A percentile compares a stretch with the other conserved stretches of the same genome.
These are phyloP conservation scores for Botrytis hyacinthi DNA, from an alignment of 2,329 filamentous ascomycete species.

Conservation along the genomic window DNA sequence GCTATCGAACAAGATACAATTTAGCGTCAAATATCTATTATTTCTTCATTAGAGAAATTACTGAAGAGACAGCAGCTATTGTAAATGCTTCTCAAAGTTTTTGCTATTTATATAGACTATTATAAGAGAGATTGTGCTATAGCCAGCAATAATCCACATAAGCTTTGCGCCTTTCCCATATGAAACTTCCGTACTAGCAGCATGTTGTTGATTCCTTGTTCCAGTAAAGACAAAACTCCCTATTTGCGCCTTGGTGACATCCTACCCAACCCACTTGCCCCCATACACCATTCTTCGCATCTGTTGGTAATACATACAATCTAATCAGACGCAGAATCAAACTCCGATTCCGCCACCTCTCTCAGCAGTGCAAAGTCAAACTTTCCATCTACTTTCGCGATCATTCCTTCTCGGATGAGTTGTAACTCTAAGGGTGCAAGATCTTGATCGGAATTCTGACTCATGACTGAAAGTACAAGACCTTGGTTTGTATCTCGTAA, in stretches of 20 bases:
- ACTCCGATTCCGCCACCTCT: constrained; percentile 35
- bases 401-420: constrained; percentile 35
- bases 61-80: too few species aligned
- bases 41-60: not conserved
- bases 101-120: not conserved
- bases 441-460: constrained; percentile 34
- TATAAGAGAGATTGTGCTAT: not conserved
- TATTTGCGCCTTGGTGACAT: not conserved
- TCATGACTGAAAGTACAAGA: constrained; percentile 38
- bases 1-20: not conserved
- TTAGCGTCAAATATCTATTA: not conserved
- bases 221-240: not conserved
- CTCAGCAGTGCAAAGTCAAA: constrained; percentile 39
- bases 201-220: not conserved
- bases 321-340: constrained; percentile 36
- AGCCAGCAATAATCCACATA: not conserved
- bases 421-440: constrained; percentile 34
- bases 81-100: not conserved
- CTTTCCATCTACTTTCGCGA: constrained; percentile 37
- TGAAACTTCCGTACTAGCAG: not conserved
- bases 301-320: not conserved
- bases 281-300: not conserved
- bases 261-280: not conserved
- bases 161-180: not conserved
- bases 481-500: constrained; percentile 41